Conservation (phyloP, 495 filamentous ascomycete species). For the Penicillium flavigenum region DNA sequence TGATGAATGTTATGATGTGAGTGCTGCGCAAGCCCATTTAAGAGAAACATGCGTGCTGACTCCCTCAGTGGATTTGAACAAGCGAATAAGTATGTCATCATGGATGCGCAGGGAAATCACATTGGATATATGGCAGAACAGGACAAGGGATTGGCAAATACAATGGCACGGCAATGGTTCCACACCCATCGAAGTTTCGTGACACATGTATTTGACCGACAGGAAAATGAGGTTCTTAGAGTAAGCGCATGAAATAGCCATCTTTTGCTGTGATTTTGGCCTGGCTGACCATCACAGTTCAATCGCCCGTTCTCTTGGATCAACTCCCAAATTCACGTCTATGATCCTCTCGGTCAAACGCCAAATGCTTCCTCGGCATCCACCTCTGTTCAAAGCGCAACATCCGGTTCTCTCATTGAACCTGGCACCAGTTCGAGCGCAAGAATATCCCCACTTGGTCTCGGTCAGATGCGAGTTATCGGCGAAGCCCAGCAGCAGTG, state of each 20-base stretch:
- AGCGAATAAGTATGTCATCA: conserved; percentile 69
- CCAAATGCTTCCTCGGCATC: conserved; percentile 35
- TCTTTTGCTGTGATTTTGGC: neutral
- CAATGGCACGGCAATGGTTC: conserved; percentile 63
- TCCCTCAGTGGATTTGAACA: conserved; percentile 61
- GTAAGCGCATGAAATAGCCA: conserved; percentile 33
- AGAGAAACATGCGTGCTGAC: conserved; percentile 7
- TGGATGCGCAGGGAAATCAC: conserved; percentile 67
- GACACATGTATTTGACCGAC: conserved; percentile 67
- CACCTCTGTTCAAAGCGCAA: conserved; percentile 43
- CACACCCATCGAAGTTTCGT: conserved; percentile 66
- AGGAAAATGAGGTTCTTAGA: conserved; percentile 62
- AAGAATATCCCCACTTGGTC: conserved; percentile 50
- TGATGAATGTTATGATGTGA: conserved; percentile 68
- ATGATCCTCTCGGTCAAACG: conserved; percentile 53
- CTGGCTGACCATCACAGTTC: conserved; percentile 42
- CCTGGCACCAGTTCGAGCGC: conserved; percentile 42
- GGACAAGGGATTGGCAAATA: conserved; percentile 58
- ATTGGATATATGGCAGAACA: conserved; percentile 70
- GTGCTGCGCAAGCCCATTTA: conserved; percentile 10
- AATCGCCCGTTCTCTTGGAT: conserved; percentile 70
- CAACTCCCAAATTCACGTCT: conserved; percentile 62
- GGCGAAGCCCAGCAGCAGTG: conserved; percentile 69
- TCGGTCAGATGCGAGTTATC: conserved; percentile 62
- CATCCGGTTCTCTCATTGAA: conserved; percentile 41